Conservation (phyloP, 2,329 filamentous ascomycete species). For the Aurifilum marmelostoma region DNA sequence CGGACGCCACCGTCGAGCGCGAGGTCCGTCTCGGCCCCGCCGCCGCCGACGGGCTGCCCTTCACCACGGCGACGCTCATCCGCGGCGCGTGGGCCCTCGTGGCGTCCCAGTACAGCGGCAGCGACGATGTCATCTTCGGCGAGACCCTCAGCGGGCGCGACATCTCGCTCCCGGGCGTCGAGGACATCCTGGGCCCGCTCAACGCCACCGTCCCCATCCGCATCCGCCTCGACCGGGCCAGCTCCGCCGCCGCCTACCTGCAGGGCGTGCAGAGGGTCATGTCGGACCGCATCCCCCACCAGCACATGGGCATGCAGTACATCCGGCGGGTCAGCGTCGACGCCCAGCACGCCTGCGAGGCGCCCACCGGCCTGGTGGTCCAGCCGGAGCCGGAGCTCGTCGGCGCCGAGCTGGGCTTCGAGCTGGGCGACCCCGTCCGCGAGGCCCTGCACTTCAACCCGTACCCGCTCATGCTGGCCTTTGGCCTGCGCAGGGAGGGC, state of each 20-base stretch:
- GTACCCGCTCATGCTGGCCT: slow-evolving; percentile 54
- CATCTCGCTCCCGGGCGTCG: slow-evolving; percentile 50
- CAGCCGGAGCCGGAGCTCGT: slow-evolving; percentile 36
- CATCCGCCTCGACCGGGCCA: slow-evolving; percentile 39
- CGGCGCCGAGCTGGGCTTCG: slow-evolving; percentile 31
- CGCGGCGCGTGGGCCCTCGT: slow-evolving; percentile 62
- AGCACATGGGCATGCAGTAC: slow-evolving; percentile 54
- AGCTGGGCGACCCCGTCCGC: slow-evolving; percentile 25
- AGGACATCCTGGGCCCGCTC: slow-evolving; percentile 60
- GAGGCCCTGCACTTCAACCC: slow-evolving; percentile 46
- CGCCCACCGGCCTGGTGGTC: slow-evolving; percentile 41
- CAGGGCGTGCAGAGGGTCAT: slow-evolving; percentile 34
- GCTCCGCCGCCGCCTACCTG: slow-evolving; percentile 29
- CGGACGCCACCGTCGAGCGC: slow-evolving; percentile 41
- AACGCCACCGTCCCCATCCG: slow-evolving; percentile 48
- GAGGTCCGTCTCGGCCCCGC: slow-evolving; percentile 33
- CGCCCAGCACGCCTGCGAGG: slow-evolving; percentile 39
- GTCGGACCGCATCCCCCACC: slow-evolving; percentile 46
- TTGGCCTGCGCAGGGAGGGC: slow-evolving; percentile 46
- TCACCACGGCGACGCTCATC: slow-evolving; percentile 27
- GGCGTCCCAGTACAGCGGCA: slow-evolving; percentile 55
- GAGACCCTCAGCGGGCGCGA: slow-evolving; percentile 63
- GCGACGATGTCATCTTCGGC: slow-evolving; percentile 59
- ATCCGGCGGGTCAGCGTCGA: slow-evolving; percentile 47
- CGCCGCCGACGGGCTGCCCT: slow-evolving; percentile 25